Base-by-base conservation (phyloP, 441 rosid genomes). In the Viola pubescens region DNA sequence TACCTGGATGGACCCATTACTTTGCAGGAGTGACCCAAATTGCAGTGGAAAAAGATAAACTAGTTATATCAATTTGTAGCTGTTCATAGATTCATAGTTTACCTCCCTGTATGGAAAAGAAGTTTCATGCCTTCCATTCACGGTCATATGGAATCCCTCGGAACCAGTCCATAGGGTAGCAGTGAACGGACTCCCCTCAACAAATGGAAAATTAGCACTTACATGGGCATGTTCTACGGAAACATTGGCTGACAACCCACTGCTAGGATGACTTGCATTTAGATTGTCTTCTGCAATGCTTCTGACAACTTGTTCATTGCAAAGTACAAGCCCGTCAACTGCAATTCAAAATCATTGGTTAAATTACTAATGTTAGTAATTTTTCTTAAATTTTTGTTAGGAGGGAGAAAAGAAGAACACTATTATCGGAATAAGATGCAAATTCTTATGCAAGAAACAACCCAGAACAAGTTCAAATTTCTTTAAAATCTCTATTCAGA, bases 121-220 rank as follows among this genome's bases (percentile, higher is more conserved):
- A 34, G 95, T 87, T 69, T 88, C 98, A 19, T 87, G 94, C 62
- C 83, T 85, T 52, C 95, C 96, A 70, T 91, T 88, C 37, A 88
- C 88, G 4, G 89, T 86, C 94, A 87, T 77, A 76, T 88, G 95
- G 68, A 91, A 86, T 54, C 98, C 98, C 73, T 85, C 82, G 37
- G 69, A 58, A 54, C 96, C 95, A 70, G 68, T 74, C 98, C 96
- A 88, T 41, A 91, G 60, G 7, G 96, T 88, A 43, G 94, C 91
- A 52, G 87, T 77, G 77, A 87, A 87, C 37, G 84, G 84, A 71
- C 55, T 85, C 8, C 89, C 89, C 71, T 70, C 89, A 47, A 79
- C 62, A 72, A 83, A 91, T 48, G 95, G 98, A 72, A 88, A 91
- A 71, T 80, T 76, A 62, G 79, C 70, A 68, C 74, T 75, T 56